These are phyloP conservation scores for Cercospora berteroae DNA, from an alignment of 2,329 filamentous ascomycete species.

Conservation along the genomic window DNA sequence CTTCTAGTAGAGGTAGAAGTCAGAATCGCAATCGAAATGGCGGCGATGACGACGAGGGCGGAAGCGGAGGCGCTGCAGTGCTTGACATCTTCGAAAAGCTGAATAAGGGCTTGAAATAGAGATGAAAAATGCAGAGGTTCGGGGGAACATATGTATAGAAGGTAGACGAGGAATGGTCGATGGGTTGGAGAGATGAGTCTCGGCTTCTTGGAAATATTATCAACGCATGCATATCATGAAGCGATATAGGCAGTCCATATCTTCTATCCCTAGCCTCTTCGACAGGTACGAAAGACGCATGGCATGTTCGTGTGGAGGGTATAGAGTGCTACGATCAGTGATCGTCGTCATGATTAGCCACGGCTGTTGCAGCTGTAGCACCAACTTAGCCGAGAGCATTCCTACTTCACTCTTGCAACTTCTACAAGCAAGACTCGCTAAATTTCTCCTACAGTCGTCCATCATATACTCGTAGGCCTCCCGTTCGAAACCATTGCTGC, in stretches of 20 bases:
- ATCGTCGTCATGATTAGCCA: neutral
- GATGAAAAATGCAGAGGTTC: neutral
- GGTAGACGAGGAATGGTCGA: neutral
- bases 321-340: neutral
- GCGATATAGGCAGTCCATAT: neutral
- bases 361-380: neutral
- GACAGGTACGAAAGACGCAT: neutral
- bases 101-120: slow-evolving; percentile 31
- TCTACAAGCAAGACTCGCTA: neutral
- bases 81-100: slow-evolving; percentile 37
- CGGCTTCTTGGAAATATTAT: neutral
- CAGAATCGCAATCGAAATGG: slow-evolving; percentile 25
- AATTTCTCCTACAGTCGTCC: neutral
- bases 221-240: neutral
- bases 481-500: neutral
- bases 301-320: neutral
- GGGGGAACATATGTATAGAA: neutral
- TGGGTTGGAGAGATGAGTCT: neutral
- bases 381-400: neutral
- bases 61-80: slow-evolving; percentile 34
- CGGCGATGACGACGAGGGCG: slow-evolving; percentile 28
- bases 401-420: neutral
- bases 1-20: slow-evolving; percentile 25
- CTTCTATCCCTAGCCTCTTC: too few relatives aligned
- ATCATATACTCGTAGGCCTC: neutral